Evolutionary conservation across 1,284 basidiomycete genomes (phyloP).

Genomic region (Pseudozyma thailandica): DNA sequence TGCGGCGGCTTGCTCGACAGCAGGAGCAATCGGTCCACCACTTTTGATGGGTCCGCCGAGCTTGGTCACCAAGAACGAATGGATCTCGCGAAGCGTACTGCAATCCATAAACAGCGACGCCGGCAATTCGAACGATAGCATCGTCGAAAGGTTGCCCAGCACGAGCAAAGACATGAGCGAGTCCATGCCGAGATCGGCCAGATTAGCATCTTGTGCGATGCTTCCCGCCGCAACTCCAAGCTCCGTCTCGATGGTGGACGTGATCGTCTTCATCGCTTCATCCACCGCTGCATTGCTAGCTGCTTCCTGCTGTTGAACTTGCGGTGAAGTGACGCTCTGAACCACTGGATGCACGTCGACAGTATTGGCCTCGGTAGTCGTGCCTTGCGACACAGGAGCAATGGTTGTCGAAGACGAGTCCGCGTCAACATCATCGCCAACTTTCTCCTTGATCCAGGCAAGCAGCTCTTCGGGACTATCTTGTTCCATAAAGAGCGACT

Average conservation of each 20-base stretch:
- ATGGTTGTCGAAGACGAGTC: neutral
- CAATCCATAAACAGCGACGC: conserved; percentile 45
- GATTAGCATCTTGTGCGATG: conserved; percentile 26
- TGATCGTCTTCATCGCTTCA: conserved; percentile 15
- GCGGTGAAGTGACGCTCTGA: neutral
- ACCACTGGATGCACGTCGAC: too few species aligned
- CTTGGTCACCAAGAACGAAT: conserved; percentile 8
- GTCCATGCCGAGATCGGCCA: conserved; percentile 50
- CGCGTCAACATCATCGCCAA: conserved; percentile 10
- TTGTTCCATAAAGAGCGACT: conserved; percentile 47
- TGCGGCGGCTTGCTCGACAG: neutral
- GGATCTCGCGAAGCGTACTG: conserved; percentile 33
- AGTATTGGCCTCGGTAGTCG: neutral
- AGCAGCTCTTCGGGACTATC: conserved; percentile 38
- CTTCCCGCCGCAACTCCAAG: conserved; percentile 35
- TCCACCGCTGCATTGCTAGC: conserved; percentile 12
- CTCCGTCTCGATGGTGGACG: conserved; percentile 38
- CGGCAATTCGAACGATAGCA: conserved; percentile 36
- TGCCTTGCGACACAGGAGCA: neutral
- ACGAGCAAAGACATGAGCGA: conserved; percentile 53
- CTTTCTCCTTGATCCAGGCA: conserved; percentile 25
- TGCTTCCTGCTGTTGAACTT: neutral
- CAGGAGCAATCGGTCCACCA: neutral
- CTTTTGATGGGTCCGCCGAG: neutral
- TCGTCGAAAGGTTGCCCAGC: conserved; percentile 34